A percentile compares a stretch with the other conserved stretches of the same genome.
These are phyloP conservation scores for Dryas integrifolia DNA, from an alignment of 331 rosid genomes.

Conservation along the genomic window DNA sequence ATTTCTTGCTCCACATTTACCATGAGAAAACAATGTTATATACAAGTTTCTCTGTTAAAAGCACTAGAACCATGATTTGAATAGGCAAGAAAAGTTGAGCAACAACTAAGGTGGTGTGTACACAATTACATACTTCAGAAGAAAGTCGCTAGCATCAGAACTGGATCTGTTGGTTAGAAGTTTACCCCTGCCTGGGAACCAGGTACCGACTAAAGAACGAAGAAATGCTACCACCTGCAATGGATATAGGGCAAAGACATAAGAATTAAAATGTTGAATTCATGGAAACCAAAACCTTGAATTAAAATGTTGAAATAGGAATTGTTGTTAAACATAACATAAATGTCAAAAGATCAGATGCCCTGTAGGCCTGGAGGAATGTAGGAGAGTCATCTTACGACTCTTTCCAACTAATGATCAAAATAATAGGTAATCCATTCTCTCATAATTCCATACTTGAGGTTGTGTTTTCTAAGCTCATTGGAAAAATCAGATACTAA, in stretches of 20 bases:
- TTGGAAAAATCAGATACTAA: neutral
- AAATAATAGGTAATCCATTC: neutral
- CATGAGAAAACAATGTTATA: conserved; percentile 13
- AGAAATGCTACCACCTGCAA: conserved; percentile 9
- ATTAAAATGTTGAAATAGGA: neutral
- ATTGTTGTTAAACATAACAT: neutral
- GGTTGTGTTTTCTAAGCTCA: neutral
- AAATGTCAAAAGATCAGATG: no score
- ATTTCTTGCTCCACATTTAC: conserved; percentile 5
- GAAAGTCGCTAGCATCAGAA: neutral
- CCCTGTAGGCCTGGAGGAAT: no score
- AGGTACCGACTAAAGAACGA: neutral
- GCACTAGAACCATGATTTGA: neutral
- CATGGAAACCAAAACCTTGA: neutral
- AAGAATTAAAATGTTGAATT: neutral
- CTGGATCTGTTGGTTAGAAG: neutral
- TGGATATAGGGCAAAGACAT: neutral
- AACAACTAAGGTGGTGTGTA: neutral
- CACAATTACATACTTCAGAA: conserved; percentile 1
- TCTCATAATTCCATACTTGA: neutral
- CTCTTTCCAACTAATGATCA: no score
- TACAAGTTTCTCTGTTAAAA: conserved; percentile 2
- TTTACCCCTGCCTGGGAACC: neutral
- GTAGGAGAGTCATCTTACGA: no score
- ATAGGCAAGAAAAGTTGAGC: neutral